Percentiles rank a stretch among this genome's conserved stretches.
Evolutionary conservation across 768 basidiomycete species (phyloP).

Genomic region (Podaxis sp.): DNA sequence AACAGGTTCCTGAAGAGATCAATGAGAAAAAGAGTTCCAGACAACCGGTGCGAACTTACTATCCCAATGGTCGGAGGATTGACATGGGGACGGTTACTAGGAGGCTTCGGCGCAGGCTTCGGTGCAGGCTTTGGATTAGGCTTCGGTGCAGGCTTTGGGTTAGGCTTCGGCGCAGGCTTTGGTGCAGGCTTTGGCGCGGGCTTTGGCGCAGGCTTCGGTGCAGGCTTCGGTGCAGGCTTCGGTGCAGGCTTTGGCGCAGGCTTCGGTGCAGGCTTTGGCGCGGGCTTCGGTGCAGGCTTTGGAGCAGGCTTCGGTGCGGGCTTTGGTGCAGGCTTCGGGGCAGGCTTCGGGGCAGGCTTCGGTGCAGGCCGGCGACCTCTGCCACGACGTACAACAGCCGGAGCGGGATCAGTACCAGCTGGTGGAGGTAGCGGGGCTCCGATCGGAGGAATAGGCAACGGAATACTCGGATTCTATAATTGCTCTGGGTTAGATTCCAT

Average conservation of each 20-base stretch:
- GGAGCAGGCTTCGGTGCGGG: background rate
- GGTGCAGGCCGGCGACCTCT: background rate
- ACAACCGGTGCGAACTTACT: background rate
- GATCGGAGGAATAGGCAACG: too few species aligned
- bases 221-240: background rate
- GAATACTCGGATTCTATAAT: too few species aligned
- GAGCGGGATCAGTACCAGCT: background rate
- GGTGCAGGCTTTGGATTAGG: background rate
- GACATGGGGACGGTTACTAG: background rate
- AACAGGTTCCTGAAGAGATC: background rate
- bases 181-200: background rate
- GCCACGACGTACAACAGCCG: background rate
- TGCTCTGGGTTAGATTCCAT: too few species aligned
- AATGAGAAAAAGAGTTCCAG: background rate
- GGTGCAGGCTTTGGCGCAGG: background rate
- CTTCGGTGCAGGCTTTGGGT: background rate
- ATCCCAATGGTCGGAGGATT: background rate
- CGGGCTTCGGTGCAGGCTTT: background rate
- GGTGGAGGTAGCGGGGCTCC: background rate
- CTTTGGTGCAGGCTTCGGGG: background rate
- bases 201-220: background rate
- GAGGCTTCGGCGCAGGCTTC: background rate
- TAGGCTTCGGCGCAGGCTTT: background rate
- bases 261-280: background rate
- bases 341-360: background rate